These are phyloP conservation scores for Cyberlindnera mrakii DNA, from an alignment of 805 yeast genomes.

Conservation along the genomic window DNA sequence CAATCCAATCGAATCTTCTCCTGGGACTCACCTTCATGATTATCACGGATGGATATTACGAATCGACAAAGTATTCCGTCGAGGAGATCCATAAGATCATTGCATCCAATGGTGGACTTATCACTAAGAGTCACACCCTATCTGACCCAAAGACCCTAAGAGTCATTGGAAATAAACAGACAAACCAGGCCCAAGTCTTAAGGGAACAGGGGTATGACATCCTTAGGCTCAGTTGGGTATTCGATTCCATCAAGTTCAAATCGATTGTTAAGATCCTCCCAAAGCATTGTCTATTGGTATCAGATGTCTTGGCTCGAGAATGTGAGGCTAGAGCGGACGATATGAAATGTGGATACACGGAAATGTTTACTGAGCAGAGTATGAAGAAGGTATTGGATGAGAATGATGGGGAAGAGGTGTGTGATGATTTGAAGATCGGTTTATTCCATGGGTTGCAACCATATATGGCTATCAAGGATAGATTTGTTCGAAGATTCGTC, in stretches of 20 bases:
- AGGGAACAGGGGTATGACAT: conserved; percentile 50
- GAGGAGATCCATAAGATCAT: conserved; percentile 34
- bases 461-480: conserved; percentile 10
- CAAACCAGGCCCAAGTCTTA: conserved; percentile 34
- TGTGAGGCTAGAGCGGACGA: conserved; percentile 41
- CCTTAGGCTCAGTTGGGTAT: conserved; percentile 63
- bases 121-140: conserved; percentile 23
- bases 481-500: conserved; percentile 6
- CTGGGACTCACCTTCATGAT: conserved; percentile 41
- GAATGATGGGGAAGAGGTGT: conserved; percentile 1
- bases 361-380: conserved; percentile 17
- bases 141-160: conserved; percentile 16
- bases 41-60: conserved; percentile 40
- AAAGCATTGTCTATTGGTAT: conserved; percentile 43
- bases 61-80: conserved; percentile 23
- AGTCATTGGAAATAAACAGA: conserved; percentile 34
- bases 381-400: conserved; percentile 12
- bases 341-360: conserved; percentile 56
- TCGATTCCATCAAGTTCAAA: conserved; percentile 49
- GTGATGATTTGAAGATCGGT: conserved; percentile 14
- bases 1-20: conserved; percentile 33
- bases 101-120: conserved; percentile 44
- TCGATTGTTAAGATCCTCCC: conserved; percentile 53
- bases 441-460: conserved; percentile 33
- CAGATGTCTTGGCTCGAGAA: conserved; percentile 21